Base-by-base conservation (phyloP, 371 early-diverging fungal genomes). In the Mucor mucedo region DNA sequence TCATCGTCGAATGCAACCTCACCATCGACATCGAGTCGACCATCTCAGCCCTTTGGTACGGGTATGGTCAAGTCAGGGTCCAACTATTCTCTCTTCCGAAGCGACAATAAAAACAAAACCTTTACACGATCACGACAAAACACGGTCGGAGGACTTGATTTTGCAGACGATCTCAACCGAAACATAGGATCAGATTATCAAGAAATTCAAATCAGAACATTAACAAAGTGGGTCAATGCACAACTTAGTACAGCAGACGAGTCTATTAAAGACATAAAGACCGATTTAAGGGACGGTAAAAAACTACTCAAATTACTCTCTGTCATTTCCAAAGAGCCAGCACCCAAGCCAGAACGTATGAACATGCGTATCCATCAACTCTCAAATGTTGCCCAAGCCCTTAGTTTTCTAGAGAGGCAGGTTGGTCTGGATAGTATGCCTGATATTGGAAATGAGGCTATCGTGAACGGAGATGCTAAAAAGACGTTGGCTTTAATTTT, bases 401-500 rank as follows among this genome's bases (percentile, higher is more conserved):
- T 95, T 27, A 66, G 76, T 7, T 93, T 87, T 69, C 65, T 95
- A 41, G 84, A 87, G 66, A 73, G 75, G 40, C 84, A 83, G 42
- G 67, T 86, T 3, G 88, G 87, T 42, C 79, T 87, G 4, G 85
- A 85, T n/a, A 71, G 80, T 14, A 72, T 94, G 58, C 78, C 87
- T 6, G 88, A 93, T 66, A 90, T 94, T 61, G 93, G 93, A 47
- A 84, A 88, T 35, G 91, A 88, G 55, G 93, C 93, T 66, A 91
- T 95, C 65, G 91, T 92, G 28, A 91, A 94, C 69, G 93, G 94
- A 32, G 92, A 95, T 69, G 62, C 86, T 35, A 95, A 94, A 73
- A 83, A 94, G 62, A 94, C 93, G 5, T 69, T 95, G 13, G 96
- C 93, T n/a, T 79, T 94, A 21, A 77, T 93, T 14, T 94, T 93